Evolutionary conservation across 805 yeast genomes (phyloP).

Genomic region (Lipomyces yamanashiensis): DNA sequence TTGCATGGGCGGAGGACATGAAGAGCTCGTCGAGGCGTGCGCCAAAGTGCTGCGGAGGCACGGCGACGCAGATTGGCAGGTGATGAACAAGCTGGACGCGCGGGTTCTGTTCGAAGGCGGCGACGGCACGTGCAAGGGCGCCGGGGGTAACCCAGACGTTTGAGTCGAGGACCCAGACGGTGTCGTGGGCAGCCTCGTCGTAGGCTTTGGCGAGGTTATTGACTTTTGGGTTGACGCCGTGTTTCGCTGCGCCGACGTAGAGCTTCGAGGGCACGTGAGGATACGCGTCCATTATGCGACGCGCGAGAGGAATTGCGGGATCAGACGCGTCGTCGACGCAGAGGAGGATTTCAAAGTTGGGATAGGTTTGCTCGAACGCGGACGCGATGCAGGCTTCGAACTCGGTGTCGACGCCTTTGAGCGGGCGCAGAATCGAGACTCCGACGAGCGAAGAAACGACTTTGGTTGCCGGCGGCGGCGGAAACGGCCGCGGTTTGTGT

Average conservation of each 20-base stretch:
- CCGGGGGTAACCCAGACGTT: constrained; percentile 78
- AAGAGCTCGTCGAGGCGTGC: constrained; percentile 84
- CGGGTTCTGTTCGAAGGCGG: constrained; percentile 46
- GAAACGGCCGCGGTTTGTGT: constrained; percentile 2
- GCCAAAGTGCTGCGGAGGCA: constrained; percentile 56
- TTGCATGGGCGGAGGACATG: constrained; percentile 79
- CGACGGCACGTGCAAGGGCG: constrained; percentile 67
- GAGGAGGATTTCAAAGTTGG: constrained; percentile 71
- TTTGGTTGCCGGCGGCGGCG: constrained; percentile 1
- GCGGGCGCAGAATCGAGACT: constrained; percentile 79
- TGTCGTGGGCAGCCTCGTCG: constrained; percentile 66
- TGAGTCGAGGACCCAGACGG: constrained; percentile 84
- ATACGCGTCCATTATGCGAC: constrained; percentile 55
- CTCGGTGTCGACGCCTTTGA: constrained; percentile 83
- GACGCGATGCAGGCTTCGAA: constrained; percentile 68
- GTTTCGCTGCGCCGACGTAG: constrained; percentile 53
- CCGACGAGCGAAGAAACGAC: constrained; percentile 51
- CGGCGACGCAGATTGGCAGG: constrained; percentile 58
- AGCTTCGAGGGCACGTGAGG: constrained; percentile 64
- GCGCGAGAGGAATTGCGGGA: constrained; percentile 64
- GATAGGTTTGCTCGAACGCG: constrained; percentile 71
- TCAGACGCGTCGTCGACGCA: constrained; percentile 71
- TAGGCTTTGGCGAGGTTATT: constrained; percentile 86
- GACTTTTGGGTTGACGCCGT: constrained; percentile 88
- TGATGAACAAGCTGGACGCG: constrained; percentile 74